Evolutionary conservation across 177 flowering plant genomes (phyloP).

Genomic region (Vitis hybrid): DNA sequence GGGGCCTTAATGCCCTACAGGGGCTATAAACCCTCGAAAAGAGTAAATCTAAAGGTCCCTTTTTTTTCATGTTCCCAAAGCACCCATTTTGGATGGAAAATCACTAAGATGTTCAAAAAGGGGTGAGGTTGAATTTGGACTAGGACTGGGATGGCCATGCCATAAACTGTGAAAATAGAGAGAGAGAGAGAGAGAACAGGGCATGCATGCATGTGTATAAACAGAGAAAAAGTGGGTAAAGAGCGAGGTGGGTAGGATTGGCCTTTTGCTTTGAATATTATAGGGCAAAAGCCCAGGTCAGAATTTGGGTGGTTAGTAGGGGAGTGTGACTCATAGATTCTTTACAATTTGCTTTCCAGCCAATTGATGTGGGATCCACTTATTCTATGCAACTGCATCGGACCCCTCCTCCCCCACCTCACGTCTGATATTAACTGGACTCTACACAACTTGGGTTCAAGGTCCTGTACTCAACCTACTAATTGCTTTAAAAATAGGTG

Average conservation of each 20-base stretch:
- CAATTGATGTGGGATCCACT: slow-evolving; percentile 2
- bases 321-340: slow-evolving; percentile 13
- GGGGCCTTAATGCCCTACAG: too few relatives aligned
- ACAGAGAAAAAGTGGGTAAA: neutral
- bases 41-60: too few relatives aligned
- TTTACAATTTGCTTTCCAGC: slow-evolving; percentile 21
- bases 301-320: slow-evolving; percentile 3
- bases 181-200: too few relatives aligned
- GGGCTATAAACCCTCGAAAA: too few relatives aligned
- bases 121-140: too few relatives aligned
- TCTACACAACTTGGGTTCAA: neutral
- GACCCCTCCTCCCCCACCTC: slow-evolving; percentile 17
- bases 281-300: neutral
- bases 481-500: neutral
- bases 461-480: neutral
- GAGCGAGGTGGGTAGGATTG: neutral
- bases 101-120: too few relatives aligned
- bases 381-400: neutral
- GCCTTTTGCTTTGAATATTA: neutral
- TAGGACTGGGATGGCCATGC: too few relatives aligned
- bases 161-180: too few relatives aligned
- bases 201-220: neutral
- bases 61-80: too few relatives aligned
- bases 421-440: slow-evolving; percentile 9
- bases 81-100: too few relatives aligned